Base-by-base conservation (phyloP, 139 green algal genomes). In the Chlorella sorokiniana region DNA sequence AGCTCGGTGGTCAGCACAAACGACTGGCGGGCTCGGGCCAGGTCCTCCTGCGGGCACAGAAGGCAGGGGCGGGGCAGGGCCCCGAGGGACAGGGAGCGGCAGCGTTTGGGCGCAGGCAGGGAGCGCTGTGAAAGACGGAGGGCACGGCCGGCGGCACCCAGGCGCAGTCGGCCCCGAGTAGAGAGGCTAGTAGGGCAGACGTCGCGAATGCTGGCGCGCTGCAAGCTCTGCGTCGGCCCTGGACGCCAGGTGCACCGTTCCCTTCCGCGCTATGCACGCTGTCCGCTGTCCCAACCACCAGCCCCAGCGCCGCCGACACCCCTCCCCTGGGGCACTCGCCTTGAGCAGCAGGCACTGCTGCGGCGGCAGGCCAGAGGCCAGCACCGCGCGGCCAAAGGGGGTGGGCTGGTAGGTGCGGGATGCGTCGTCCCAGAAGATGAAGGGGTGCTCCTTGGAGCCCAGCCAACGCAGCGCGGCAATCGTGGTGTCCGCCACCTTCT, bases 1-100 rank as follows among this genome's bases (percentile, higher is more conserved):
- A 98, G 89, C 82, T 98, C 94, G 8, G 89, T 92, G 45, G 88
- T 78, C 85, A 97, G 75, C 68, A 94, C 89, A 76, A 97, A 88
- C 1, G 65, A 75, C 72, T 89, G 40, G 5, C 87, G 73, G 2
- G 93, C 93, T 2, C 69, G 80, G 31, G 82, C 79, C 54, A 98
- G 81, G 80, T 98, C 94, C 1, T 83, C 54, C 74, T 92, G 90
- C 76, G 33, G 16, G 38, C 64, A 51, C 31, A 48, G 31, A 23
- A 42, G 23, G 4, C 42, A 69, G 3, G 11, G 16, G 68, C 23
- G 27, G 33, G 31, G 48, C 2, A 9, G 33, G 48, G n/a, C n/a
- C n/a, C n/a, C n/a, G n/a, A n/a, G n/a, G n/a, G n/a, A n/a, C n/a
- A n/a, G n/a, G n/a, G n/a, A n/a, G n/a, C n/a, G n/a, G n/a, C n/a